Percentiles rank a stretch among this genome's conserved stretches.
These are phyloP conservation scores for Corynascus novoguineensis DNA, from an alignment of 495 filamentous ascomycete species.

Conservation along the genomic window DNA sequence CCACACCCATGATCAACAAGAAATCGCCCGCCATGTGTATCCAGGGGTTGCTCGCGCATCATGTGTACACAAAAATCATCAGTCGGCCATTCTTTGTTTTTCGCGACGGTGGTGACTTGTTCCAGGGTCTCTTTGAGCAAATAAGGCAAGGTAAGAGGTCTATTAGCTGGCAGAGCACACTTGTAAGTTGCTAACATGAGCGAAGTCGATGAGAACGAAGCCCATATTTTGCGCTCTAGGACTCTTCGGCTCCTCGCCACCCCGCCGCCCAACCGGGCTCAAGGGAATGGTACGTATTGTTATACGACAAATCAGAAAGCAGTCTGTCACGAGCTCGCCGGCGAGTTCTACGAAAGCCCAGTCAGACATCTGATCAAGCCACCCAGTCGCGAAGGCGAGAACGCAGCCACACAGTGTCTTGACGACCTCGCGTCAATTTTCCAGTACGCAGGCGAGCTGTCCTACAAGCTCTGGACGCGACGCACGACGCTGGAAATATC, in stretches of 20 bases:
- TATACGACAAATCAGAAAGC: background rate
- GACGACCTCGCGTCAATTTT: background rate
- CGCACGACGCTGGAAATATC: background rate
- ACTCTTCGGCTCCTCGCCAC: constrained; percentile 2
- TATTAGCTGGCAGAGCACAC: background rate
- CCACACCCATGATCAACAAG: background rate
- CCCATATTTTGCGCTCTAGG: constrained; percentile 4
- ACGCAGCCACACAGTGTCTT: background rate
- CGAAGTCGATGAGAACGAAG: background rate
- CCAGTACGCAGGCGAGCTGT: background rate
- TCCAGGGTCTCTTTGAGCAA: background rate
- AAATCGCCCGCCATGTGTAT: constrained; percentile 3
- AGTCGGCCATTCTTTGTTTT: constrained; percentile 5
- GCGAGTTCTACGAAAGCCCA: background rate
- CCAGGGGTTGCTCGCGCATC: background rate
- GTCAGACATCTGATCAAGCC: background rate
- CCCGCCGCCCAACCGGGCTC: background rate
- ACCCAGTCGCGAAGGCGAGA: background rate
- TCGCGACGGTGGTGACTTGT: background rate
- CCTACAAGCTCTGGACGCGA: background rate
- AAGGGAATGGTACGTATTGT: background rate
- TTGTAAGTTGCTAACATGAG: background rate
- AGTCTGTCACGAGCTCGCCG: background rate
- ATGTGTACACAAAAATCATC: constrained; percentile 1
- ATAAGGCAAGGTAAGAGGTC: background rate